A percentile compares a stretch with the other conserved stretches of the same genome.
phyloP scores from a whole-genome alignment of 2,329 filamentous ascomycete species.

The Phaeophleospora eucalypticola region DNA sequence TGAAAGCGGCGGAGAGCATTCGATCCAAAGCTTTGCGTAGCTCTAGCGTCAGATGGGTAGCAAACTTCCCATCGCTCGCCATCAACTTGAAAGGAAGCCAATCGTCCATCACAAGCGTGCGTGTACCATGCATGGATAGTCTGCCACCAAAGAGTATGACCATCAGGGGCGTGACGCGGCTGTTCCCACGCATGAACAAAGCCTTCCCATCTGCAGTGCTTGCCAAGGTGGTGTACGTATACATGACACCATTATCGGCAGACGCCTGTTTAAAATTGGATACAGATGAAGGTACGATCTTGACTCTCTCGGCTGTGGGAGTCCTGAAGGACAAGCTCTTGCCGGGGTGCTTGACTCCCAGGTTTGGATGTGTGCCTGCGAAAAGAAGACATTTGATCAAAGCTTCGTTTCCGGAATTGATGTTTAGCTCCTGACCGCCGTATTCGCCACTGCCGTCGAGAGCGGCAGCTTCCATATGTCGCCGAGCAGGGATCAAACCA shows the following conservation, averaged over 20 bases:
- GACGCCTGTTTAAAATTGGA: conserved; percentile 17
- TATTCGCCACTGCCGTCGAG: conserved; percentile 8
- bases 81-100: conserved; percentile 35
- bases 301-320: conserved; percentile 21
- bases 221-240: conserved; percentile 16
- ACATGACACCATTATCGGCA: conserved; percentile 10
- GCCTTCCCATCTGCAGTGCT: conserved; percentile 13
- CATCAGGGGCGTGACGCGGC: conserved; percentile 26
- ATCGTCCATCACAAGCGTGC: conserved; percentile 32
- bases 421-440: conserved; percentile 36
- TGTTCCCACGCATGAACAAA: conserved; percentile 28
- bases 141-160: conserved; percentile 31
- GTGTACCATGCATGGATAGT: conserved; percentile 18
- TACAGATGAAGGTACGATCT: too few relatives aligned
- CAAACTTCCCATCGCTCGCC: conserved; percentile 13
- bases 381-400: conserved; percentile 47
- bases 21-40: conserved; percentile 35
- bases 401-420: conserved; percentile 40
- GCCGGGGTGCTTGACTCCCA: conserved; percentile 34
- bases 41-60: conserved; percentile 32
- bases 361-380: conserved; percentile 44
- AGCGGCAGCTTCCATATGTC: background rate
- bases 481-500: conserved; percentile 31
- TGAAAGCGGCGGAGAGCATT: conserved; percentile 28
- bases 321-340: conserved; percentile 25